Base-by-base conservation (phyloP, 495 filamentous ascomycete genomes). In the Xeromyces bisporus region DNA sequence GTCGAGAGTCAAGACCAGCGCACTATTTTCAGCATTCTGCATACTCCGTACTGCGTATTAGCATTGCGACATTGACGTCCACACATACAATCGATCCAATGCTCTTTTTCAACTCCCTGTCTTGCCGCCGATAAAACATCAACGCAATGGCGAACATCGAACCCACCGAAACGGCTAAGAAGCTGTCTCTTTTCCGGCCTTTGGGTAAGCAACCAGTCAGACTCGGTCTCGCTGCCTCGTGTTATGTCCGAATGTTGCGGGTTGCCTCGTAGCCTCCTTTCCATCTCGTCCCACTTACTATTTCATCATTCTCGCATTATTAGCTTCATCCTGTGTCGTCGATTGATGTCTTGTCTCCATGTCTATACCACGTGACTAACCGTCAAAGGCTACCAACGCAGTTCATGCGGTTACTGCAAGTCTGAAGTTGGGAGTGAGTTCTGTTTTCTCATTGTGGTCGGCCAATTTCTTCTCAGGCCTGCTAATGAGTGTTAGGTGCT, bases 341-440 rank as follows among this genome's bases (percentile, higher is more conserved):
- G 10, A 36, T 32, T 23, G 2, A 27, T 36, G 35, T 36, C 35
- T 35, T 17, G 35, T 33, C 15, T 35, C 18, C 18, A 23, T 42
- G 38, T 38, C 38, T 38, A 35, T 43, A 32, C 18, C 31, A 33
- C 31, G 15, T 23, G 43, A 32, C 33, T 37, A 20, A 35, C 41
- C 16, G 18, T 31, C 11, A 15, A 17, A 67, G 62, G 62, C 31
- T 67, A 67, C 42, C 61, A 65, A 39, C 58, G 53, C 25, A 60
- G 60, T 34, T 52, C 54, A 15, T 71, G 67, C 44, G 67, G 67
- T 35, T 71, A 71, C 48, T 71, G 67, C 50, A 67, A 68, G 50
- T 60, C 58, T 23, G 44, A 57, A 23, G 43, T 57, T 50, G 63
- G 64, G 37, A 63, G 67, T 70, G 43, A 50, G 64, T 63, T 33